phyloP scores from a whole-genome alignment of 192 early-diverging fungal species.

The Cetraspora pellucida region DNA sequence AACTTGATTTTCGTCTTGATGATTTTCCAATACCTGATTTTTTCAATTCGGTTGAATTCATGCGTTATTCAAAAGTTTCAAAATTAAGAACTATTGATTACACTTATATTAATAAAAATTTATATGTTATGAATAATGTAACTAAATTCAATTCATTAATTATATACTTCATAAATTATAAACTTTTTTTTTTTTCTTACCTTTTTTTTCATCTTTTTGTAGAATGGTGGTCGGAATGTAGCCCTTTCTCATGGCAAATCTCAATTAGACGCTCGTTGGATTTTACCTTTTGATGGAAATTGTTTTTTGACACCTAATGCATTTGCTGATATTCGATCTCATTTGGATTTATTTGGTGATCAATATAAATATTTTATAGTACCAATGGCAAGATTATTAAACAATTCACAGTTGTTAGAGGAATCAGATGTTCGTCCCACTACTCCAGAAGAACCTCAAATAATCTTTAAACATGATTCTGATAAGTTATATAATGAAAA shows the following conservation, averaged over 20 bases:
- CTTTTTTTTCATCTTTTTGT: neutral
- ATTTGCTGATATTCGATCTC: constrained; percentile 54
- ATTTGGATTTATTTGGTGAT: constrained; percentile 49
- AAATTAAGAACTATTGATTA: constrained; percentile 61
- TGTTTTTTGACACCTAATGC: constrained; percentile 59
- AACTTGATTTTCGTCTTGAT: constrained; percentile 60
- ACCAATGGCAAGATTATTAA: constrained; percentile 62
- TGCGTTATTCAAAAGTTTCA: constrained; percentile 56
- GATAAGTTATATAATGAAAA: constrained; percentile 57
- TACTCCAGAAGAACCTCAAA: constrained; percentile 64
- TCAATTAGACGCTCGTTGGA: constrained; percentile 55
- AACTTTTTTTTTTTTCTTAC: neutral
- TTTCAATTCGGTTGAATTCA: constrained; percentile 64
- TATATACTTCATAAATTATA: neutral
- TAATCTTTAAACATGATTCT: constrained; percentile 61
- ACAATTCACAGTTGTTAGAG: constrained; percentile 57
- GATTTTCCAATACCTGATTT: constrained; percentile 66
- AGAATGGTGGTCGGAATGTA: constrained; percentile 61
- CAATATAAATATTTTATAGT: constrained; percentile 61
- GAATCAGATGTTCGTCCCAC: constrained; percentile 55
- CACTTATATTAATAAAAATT: constrained; percentile 66
- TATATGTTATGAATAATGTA: constrained; percentile 67
- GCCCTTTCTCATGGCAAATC: constrained; percentile 55
- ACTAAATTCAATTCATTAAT: neutral
- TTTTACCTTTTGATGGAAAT: constrained; percentile 68